Evolutionary conservation across 1,284 basidiomycete genomes (phyloP).

Genomic region (Moesziomyces globuligerus): DNA sequence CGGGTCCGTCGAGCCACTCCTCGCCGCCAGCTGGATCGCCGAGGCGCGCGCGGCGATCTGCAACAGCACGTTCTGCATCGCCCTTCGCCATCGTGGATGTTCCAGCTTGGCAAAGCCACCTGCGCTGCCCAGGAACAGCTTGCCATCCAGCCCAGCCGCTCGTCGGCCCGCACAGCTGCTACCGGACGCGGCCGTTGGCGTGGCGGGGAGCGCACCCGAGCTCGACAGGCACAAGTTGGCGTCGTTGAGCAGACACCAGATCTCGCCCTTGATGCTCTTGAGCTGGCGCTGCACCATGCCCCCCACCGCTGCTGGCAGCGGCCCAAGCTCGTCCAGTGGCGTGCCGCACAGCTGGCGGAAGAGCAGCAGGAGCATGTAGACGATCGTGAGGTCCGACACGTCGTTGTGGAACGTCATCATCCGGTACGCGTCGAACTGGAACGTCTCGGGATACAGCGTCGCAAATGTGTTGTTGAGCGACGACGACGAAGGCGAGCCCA

Average conservation of each 20-base stretch:
- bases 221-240: conserved; percentile 63
- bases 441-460: conserved; percentile 73
- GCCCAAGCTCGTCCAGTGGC: conserved; percentile 72
- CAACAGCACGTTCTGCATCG: conserved; percentile 74
- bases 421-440: conserved; percentile 82
- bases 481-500: conserved; percentile 66
- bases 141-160: conserved; percentile 10
- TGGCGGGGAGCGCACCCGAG: conserved; percentile 9
- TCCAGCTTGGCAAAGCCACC: conserved; percentile 68
- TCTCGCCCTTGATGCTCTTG: conserved; percentile 74
- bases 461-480: conserved; percentile 54
- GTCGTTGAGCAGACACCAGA: conserved; percentile 77
- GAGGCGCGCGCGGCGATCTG: conserved; percentile 75
- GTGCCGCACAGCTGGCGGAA: conserved; percentile 74
- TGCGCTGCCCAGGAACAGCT: conserved; percentile 31
- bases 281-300: conserved; percentile 44
- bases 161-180: conserved; percentile 6
- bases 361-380: conserved; percentile 83
- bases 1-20: conserved; percentile 9
- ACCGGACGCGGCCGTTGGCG: conserved; percentile 1
- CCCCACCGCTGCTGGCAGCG: conserved; percentile 23
- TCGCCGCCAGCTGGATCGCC: conserved; percentile 45
- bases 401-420: conserved; percentile 78
- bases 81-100: conserved; percentile 70
- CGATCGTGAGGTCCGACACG: conserved; percentile 77